A percentile compares a stretch with the other conserved stretches of the same genome.
phyloP scores from a whole-genome alignment of 2,329 filamentous ascomycete species.

The Arthrobotrys musiformis region DNA sequence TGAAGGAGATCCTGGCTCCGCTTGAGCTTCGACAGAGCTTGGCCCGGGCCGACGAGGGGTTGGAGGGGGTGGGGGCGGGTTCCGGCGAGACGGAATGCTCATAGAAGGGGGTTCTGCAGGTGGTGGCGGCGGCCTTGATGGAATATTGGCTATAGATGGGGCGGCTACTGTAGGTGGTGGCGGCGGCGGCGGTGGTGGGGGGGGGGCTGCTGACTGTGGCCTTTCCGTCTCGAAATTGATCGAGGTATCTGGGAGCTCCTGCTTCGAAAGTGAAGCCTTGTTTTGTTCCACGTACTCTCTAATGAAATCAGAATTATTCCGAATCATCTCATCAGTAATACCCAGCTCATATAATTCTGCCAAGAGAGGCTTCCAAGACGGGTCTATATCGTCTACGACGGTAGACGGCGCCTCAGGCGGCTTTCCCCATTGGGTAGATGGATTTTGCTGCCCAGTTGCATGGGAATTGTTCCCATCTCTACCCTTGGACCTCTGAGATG shows the following conservation, averaged over 20 bases:
- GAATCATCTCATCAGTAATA: conserved; percentile 75
- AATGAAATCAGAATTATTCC: conserved; percentile 75
- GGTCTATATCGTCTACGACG: conserved; percentile 71
- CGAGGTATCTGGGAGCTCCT: conserved; percentile 51
- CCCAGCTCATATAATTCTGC: conserved; percentile 73
- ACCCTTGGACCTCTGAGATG: conserved; percentile 74
- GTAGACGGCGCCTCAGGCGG: conserved; percentile 63
- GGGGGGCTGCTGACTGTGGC: conserved; percentile 63
- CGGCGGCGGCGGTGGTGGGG: conserved; percentile 67
- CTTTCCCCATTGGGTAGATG: conserved; percentile 43
- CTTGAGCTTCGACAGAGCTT: conserved; percentile 1
- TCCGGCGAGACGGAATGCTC: conserved; percentile 19
- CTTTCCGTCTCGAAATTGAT: conserved; percentile 12
- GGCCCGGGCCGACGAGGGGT: conserved; percentile 30
- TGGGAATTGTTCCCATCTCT: conserved; percentile 79
- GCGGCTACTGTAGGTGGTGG: conserved; percentile 57
- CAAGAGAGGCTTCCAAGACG: conserved; percentile 71
- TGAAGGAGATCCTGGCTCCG: conserved; percentile 29
- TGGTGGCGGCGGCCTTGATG: conserved; percentile 78
- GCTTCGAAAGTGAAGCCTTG: conserved; percentile 58
- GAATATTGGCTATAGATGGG: conserved; percentile 66
- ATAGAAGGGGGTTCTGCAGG: conserved; percentile 65
- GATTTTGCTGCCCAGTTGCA: conserved; percentile 65
- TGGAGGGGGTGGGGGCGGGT: conserved; percentile 39
- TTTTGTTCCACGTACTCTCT: conserved; percentile 74